A percentile compares a stretch with the other conserved stretches of the same genome.
These are phyloP conservation scores for Verticillium nubilum DNA, from an alignment of 2,329 filamentous ascomycete species.

Conservation along the genomic window DNA sequence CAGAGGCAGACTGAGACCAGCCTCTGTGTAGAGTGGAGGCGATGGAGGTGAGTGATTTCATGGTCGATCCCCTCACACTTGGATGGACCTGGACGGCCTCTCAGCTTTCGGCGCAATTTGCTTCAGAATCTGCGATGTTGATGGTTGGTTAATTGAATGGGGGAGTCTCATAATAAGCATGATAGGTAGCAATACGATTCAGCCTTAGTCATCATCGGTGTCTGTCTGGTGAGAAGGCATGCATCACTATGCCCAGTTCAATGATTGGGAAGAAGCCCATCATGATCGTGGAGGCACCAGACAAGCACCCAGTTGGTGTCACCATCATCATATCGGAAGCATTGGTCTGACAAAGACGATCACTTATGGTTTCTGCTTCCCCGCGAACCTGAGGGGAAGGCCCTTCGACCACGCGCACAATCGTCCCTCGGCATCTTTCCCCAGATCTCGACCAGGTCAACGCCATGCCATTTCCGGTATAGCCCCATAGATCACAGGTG, in stretches of 20 bases:
- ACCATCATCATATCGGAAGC: too few relatives aligned
- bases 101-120: neutral
- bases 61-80: neutral
- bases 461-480: neutral
- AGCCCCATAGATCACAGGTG: constrained; percentile 9
- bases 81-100: neutral
- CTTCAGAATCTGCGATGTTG: neutral
- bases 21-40: constrained; percentile 2
- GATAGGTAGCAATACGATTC: neutral
- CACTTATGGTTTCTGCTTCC: too few relatives aligned
- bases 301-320: too few relatives aligned
- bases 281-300: too few relatives aligned
- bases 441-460: constrained; percentile 10
- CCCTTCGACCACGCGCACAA: neutral
- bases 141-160: neutral
- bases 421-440: constrained; percentile 13
- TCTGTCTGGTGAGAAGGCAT: too few relatives aligned
- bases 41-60: constrained; percentile 1
- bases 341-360: too few relatives aligned
- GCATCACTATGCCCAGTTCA: too few relatives aligned
- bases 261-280: too few relatives aligned
- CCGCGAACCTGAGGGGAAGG: too few relatives aligned
- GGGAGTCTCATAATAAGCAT: neutral
- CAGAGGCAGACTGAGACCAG: neutral
- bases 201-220: neutral